Evolutionary conservation across 2,329 filamentous ascomycete genomes (phyloP).

Genomic region (Ceratocystis huliohia): DNA sequence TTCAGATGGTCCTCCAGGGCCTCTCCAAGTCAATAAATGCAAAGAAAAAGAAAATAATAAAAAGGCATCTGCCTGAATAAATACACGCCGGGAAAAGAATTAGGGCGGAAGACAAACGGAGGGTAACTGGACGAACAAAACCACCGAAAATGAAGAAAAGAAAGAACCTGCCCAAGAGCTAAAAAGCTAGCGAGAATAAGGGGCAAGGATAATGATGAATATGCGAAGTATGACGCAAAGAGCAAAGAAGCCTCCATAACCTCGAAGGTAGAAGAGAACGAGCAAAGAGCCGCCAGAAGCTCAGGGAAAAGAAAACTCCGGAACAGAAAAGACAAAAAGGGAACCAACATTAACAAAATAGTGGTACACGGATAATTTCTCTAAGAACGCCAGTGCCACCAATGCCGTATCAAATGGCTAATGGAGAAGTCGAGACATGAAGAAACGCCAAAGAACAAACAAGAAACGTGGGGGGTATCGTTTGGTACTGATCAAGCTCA

Average conservation of each 20-base stretch:
- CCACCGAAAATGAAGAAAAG: slow-evolving; percentile 1
- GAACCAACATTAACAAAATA: slow-evolving; percentile 18
- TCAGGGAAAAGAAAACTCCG: slow-evolving; percentile 14
- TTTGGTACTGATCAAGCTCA: slow-evolving; percentile 21
- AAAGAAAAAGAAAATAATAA: neutral
- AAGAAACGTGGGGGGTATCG: slow-evolving; percentile 22
- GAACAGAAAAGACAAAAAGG: slow-evolving; percentile 13
- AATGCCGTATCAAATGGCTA: slow-evolving; percentile 11
- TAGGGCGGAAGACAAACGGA: slow-evolving; percentile 1
- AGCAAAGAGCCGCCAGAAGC: slow-evolving; percentile 11
- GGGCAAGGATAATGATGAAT: slow-evolving; percentile 8
- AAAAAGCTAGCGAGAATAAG: slow-evolving; percentile 6
- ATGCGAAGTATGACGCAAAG: slow-evolving; percentile 13
- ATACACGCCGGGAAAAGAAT: neutral
- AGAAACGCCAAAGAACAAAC: slow-evolving; percentile 19
- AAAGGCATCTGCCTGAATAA: neutral
- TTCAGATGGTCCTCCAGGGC: slow-evolving; percentile 16
- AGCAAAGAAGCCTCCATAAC: slow-evolving; percentile 12
- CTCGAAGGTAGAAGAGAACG: slow-evolving; percentile 4
- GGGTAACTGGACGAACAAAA: neutral
- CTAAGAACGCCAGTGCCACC: slow-evolving; percentile 14
- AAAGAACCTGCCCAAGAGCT: slow-evolving; percentile 5
- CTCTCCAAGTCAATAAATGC: slow-evolving; percentile 3
- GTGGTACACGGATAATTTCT: slow-evolving; percentile 19
- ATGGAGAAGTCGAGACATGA: slow-evolving; percentile 13